Evolutionary conservation across 2,329 filamentous ascomycete species (phyloP), one percentile per base, ranked within the genome.

Genomic region (Arthrobotrys megalospora): DNA sequence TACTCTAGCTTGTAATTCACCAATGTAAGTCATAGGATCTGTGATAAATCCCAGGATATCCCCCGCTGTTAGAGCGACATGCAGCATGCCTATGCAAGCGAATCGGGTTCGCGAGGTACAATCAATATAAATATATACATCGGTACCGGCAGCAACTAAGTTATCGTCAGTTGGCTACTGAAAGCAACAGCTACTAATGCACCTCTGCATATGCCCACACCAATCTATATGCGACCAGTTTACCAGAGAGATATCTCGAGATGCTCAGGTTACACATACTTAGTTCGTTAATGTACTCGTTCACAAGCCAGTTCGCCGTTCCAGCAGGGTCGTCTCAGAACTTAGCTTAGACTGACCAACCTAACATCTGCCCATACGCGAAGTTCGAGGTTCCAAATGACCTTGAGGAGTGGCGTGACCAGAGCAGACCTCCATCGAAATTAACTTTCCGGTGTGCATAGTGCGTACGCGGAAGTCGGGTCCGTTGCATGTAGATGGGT

Each of bases 371-470:
- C 14, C 36, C 36, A 60, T 16, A 24, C 55, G 24, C 36, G 10
- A 28, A 28, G 55, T 28, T 16, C 36, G 36, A 43, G 43, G 43
- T 43, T 38, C 32, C 21, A 58, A 58, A 21, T n/a, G 34, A 16
- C 6, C 41, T 45, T 16, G 3, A 28, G 36, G 34, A 41, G 11
- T 60, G 19, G 36, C 36, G 19, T 60, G 16, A 43, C 53, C 14
- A 34, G 36, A 8, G 12, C 5, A 48, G 24, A 14, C 14, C 38
- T 14, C 19, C 8, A 41, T 5, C 6, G 14, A 43, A 41, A 12
- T 41, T 43, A 58, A 38, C 32, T 60, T 43, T 24, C 14, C 36
- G 19, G 32, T 19, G 19, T 43, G 55, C 55, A 60, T 41, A 10
- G 1, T 41, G 19, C 24, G 55, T 60, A 10, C 10, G 36, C 36